These are phyloP conservation scores for Rossbeevera mucosa DNA, from an alignment of 768 basidiomycete species.

Conservation along the genomic window DNA sequence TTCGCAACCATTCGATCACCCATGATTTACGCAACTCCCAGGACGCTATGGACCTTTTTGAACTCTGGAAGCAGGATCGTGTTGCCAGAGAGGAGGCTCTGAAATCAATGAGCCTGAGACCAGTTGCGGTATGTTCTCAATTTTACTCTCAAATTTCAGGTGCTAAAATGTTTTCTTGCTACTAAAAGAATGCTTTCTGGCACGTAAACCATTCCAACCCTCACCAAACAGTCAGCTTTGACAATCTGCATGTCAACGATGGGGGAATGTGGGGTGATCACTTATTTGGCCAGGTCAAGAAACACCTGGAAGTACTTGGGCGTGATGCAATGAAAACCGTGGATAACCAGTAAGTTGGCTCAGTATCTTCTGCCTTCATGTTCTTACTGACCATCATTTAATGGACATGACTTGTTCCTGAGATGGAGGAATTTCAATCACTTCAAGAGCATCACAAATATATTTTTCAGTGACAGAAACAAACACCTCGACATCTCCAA, in stretches of 20 bases:
- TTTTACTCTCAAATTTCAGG: too few relatives aligned
- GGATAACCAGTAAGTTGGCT: too few relatives aligned
- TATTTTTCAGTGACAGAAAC: not conserved
- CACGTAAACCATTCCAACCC: not conserved
- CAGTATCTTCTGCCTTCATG: too few relatives aligned
- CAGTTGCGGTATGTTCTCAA: too few relatives aligned
- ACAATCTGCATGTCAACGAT: not conserved
- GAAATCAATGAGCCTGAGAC: not conserved
- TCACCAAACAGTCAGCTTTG: not conserved
- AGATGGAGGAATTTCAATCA: not conserved
- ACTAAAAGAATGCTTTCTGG: not conserved
- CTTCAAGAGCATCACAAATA: not conserved
- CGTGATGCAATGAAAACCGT: too few relatives aligned
- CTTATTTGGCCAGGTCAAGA: not conserved
- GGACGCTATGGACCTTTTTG: not conserved
- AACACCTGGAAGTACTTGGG: too few relatives aligned
- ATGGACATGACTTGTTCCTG: too few relatives aligned
- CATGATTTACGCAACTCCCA: not conserved
- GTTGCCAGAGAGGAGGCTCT: too few relatives aligned
- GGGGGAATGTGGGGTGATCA: not conserved
- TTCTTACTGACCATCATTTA: too few relatives aligned
- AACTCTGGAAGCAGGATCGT: not conserved
- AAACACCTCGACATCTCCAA: not conserved
- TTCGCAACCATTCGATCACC: not conserved
- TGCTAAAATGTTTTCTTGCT: too few relatives aligned